Percentiles rank a stretch among this genome's conserved stretches.
Evolutionary conservation across 148 eudicot genomes (phyloP).

Genomic region (Chenopodium formosanum): DNA sequence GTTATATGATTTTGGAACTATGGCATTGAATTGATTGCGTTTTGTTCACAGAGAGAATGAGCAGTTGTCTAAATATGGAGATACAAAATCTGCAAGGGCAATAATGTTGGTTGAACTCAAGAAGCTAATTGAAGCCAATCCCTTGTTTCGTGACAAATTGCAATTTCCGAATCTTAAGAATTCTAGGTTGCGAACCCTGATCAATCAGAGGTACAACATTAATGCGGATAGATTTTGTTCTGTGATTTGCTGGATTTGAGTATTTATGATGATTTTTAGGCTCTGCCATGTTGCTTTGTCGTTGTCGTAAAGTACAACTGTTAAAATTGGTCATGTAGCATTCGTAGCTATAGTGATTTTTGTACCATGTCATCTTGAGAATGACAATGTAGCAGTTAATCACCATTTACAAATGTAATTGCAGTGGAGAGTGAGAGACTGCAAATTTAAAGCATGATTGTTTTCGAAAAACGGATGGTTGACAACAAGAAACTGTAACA

Average conservation of each 20-base stretch:
- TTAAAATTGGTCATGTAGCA: background rate
- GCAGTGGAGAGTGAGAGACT: background rate
- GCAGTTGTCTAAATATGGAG: conserved; percentile 69
- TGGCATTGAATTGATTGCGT: background rate
- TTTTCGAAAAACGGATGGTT: background rate
- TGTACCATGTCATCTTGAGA: background rate
- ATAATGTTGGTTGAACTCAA: conserved; percentile 68
- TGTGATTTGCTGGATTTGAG: background rate
- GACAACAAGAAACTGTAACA: background rate
- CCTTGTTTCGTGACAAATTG: conserved; percentile 68
- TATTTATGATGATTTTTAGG: background rate
- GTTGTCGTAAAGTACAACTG: background rate
- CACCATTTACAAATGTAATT: background rate
- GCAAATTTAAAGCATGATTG: background rate
- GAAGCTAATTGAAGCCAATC: conserved; percentile 79
- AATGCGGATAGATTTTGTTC: background rate
- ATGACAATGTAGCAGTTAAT: background rate
- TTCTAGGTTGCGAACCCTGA: conserved; percentile 67
- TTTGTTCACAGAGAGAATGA: conserved; percentile 56
- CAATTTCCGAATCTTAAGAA: conserved; percentile 66
- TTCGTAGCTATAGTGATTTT: background rate
- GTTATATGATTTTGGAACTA: background rate
- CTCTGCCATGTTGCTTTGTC: background rate
- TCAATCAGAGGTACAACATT: conserved; percentile 66
- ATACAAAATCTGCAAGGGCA: conserved; percentile 70